phyloP scores from a whole-genome alignment of 177 flowering plant genomes.

The Tripterygium wilfordii region DNA sequence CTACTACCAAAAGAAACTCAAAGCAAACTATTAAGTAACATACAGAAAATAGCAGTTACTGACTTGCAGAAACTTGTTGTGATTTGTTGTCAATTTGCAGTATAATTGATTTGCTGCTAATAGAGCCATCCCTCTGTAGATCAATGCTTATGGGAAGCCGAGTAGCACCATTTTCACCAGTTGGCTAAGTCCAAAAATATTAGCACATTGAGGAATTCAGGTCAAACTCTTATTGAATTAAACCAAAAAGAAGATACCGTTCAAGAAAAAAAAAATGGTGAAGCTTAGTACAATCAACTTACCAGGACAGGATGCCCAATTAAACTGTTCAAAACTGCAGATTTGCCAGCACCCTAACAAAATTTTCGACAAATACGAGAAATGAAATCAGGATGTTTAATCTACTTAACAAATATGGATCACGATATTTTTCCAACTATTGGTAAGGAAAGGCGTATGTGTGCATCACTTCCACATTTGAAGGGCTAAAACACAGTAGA shows the following conservation, averaged over 20 bases:
- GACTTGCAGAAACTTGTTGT: slow-evolving; percentile 94
- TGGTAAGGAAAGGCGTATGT: too few relatives aligned
- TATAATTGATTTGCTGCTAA: slow-evolving; percentile 76
- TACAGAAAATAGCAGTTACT: slow-evolving; percentile 16
- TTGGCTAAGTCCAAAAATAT: slow-evolving; percentile 54
- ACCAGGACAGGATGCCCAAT: slow-evolving; percentile 48
- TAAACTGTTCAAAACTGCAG: slow-evolving; percentile 44
- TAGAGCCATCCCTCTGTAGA: slow-evolving; percentile 57
- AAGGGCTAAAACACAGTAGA: too few relatives aligned
- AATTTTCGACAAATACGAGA: background rate
- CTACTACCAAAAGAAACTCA: too few relatives aligned
- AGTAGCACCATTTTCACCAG: slow-evolving; percentile 98
- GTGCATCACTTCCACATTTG: too few relatives aligned
- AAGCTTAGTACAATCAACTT: slow-evolving; percentile 5
- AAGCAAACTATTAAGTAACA: background rate
- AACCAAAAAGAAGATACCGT: background rate
- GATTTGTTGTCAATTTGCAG: slow-evolving; percentile 87
- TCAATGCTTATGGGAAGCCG: slow-evolving; percentile 89
- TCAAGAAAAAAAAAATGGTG: background rate
- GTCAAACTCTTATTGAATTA: background rate
- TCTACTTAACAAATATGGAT: background rate
- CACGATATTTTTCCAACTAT: too few relatives aligned
- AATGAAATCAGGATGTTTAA: background rate
- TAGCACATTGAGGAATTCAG: background rate
- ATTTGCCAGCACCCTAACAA: slow-evolving; percentile 47